phyloP scores from a whole-genome alignment of 1,284 basidiomycete genomes.

The Tylopilus sp. region DNA sequence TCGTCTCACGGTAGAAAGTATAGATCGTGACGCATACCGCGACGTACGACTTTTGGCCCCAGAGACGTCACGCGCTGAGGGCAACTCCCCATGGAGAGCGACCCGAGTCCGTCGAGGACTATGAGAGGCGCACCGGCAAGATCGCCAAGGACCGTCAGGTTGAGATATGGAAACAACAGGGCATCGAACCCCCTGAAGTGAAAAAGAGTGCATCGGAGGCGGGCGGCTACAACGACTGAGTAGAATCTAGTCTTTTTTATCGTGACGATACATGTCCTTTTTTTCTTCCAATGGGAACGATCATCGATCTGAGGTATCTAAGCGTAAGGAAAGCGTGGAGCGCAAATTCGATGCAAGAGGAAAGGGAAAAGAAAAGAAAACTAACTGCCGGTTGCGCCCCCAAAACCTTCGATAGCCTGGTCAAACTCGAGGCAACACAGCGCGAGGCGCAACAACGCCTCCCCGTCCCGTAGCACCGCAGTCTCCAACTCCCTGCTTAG shows the following conservation, averaged over 20 bases:
- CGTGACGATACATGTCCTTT: constrained; percentile 5
- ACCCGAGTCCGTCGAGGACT: constrained; percentile 70
- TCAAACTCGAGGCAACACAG: constrained; percentile 24
- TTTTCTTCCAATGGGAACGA: background rate
- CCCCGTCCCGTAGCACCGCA: constrained; percentile 27
- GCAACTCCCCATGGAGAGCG: constrained; percentile 79
- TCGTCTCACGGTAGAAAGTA: constrained; percentile 1
- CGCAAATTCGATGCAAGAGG: background rate
- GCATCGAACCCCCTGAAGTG: constrained; percentile 39
- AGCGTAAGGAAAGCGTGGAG: background rate
- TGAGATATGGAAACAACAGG: constrained; percentile 61
- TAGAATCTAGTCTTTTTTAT: background rate
- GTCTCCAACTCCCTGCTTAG: constrained; percentile 18
- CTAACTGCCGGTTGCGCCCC: background rate
- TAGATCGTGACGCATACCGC: constrained; percentile 72
- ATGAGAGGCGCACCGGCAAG: constrained; percentile 61
- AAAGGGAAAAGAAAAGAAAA: background rate
- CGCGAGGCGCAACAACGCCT: constrained; percentile 20
- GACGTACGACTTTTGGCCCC: constrained; percentile 73
- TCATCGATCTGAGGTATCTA: constrained; percentile 1
- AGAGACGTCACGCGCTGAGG: constrained; percentile 69
- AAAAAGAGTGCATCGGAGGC: constrained; percentile 34
- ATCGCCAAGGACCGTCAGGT: constrained; percentile 60
- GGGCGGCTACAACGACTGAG: constrained; percentile 56
- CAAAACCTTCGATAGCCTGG: constrained; percentile 14